Percentiles rank a stretch among this genome's conserved stretches.
phyloP scores from a whole-genome alignment of 208 protist genomes.

The Angomonas ambiguus region DNA sequence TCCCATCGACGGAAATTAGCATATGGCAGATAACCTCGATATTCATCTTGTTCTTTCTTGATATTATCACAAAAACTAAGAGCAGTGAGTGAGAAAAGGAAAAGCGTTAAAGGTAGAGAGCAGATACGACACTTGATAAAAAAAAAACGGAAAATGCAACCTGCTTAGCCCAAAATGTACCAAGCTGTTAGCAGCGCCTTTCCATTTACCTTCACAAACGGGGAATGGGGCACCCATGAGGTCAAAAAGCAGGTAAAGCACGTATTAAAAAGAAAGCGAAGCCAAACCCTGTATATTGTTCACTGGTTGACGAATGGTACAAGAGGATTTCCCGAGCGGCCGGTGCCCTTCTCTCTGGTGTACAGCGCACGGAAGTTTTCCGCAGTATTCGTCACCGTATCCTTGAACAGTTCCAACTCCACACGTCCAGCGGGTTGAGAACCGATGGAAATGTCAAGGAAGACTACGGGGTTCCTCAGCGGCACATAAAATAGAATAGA shows the following conservation, averaged over 20 bases:
- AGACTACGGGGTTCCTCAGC: constrained; percentile 78
- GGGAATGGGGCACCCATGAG: background rate
- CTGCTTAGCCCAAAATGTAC: too few species aligned
- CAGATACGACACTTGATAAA: too few species aligned
- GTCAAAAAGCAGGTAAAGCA: background rate
- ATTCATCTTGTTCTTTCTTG: too few species aligned
- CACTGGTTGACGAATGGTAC: constrained; percentile 66
- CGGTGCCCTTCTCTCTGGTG: constrained; percentile 89
- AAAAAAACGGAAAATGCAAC: too few species aligned
- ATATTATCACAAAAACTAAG: too few species aligned
- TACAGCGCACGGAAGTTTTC: constrained; percentile 94
- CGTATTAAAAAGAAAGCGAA: background rate
- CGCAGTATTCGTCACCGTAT: constrained; percentile 91
- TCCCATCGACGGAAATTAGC: too few species aligned
- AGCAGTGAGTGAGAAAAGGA: too few species aligned
- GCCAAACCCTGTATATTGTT: background rate
- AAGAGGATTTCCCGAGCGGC: constrained; percentile 62
- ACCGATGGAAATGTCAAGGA: constrained; percentile 93
- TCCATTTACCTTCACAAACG: background rate
- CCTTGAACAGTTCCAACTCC: constrained; percentile 90
- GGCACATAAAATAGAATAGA: too few species aligned
- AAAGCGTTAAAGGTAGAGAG: too few species aligned
- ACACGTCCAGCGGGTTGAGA: constrained; percentile 78
- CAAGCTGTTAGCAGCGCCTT: background rate
- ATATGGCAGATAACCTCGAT: too few species aligned